These are phyloP conservation scores for Castanea mollissima DNA, from an alignment of 306 rosid species.

Conservation along the genomic window DNA sequence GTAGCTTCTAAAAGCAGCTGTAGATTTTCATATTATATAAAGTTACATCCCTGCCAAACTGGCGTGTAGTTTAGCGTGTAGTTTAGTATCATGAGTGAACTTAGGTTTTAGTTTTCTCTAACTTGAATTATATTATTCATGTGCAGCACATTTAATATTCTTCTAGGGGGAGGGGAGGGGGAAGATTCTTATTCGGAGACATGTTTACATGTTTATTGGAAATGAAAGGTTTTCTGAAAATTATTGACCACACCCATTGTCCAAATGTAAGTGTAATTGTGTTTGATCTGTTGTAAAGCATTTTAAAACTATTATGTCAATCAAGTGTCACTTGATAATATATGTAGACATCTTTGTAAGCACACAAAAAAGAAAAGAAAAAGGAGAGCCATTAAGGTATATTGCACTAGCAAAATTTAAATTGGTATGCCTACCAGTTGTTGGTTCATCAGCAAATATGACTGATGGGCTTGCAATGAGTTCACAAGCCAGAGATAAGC, in stretches of 20 bases:
- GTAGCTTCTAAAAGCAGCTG: too few species aligned
- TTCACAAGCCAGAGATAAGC: slow-evolving; percentile 86
- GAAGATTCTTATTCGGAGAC: background rate
- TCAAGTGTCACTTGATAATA: background rate
- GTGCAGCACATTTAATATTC: background rate
- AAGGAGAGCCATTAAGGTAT: slow-evolving; percentile 1
- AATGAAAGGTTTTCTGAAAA: background rate
- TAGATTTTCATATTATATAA: too few species aligned
- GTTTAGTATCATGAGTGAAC: background rate
- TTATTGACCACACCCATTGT: background rate
- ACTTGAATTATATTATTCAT: background rate
- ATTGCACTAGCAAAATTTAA: slow-evolving; percentile 14
- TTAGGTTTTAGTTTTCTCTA: background rate
- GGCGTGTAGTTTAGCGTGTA: background rate
- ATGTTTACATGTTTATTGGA: background rate
- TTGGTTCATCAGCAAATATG: slow-evolving; percentile 93
- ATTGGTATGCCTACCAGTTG: slow-evolving; percentile 59
- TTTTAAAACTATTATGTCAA: background rate
- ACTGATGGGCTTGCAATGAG: slow-evolving; percentile 92
- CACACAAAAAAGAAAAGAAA: too few species aligned
- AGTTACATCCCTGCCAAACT: too few species aligned
- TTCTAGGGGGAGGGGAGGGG: background rate
- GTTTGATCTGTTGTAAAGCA: background rate
- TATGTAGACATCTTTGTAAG: background rate
- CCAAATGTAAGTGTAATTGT: background rate